These are phyloP conservation scores for Zangia roseola DNA, from an alignment of 768 basidiomycete species.

Conservation along the genomic window DNA sequence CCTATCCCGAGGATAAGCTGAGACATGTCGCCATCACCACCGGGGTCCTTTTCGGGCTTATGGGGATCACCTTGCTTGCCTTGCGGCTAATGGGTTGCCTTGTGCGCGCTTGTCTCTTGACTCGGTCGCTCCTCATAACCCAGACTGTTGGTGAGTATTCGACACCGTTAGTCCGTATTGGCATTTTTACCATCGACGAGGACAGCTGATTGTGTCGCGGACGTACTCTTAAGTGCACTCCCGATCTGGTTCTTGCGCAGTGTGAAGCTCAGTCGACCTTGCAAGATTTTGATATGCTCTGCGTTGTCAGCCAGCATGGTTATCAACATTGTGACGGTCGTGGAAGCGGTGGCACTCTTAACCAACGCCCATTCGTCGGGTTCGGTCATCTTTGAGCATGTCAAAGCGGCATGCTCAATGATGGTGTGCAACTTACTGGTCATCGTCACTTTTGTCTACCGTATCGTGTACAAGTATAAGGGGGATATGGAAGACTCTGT, in stretches of 20 bases:
- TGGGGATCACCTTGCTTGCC: constrained; percentile 6
- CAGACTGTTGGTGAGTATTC: constrained; percentile 22
- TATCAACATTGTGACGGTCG: constrained; percentile 20
- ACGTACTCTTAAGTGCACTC: constrained; percentile 19
- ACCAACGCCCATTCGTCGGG: neutral
- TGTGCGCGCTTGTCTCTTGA: constrained; percentile 6
- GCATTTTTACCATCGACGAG: neutral
- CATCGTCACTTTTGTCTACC: constrained; percentile 21
- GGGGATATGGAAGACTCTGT: neutral
- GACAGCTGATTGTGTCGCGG: constrained; percentile 21
- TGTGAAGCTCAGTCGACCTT: constrained; percentile 11
- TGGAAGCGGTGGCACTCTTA: constrained; percentile 9
- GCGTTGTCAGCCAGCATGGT: constrained; percentile 22
- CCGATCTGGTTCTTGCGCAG: constrained; percentile 16
- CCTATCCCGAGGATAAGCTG: constrained; percentile 10
- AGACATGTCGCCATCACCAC: constrained; percentile 1
- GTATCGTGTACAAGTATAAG: constrained; percentile 2
- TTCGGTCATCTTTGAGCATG: constrained; percentile 18
- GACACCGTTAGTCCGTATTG: neutral
- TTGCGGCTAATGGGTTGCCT: constrained; percentile 12
- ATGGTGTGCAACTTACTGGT: constrained; percentile 26
- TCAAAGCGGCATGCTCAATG: constrained; percentile 16
- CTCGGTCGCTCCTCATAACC: constrained; percentile 1
- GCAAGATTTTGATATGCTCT: constrained; percentile 15
- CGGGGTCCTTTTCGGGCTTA: constrained; percentile 14